Evolutionary conservation across 2,329 filamentous ascomycete species (phyloP).

Genomic region (Alternaria arbusti): DNA sequence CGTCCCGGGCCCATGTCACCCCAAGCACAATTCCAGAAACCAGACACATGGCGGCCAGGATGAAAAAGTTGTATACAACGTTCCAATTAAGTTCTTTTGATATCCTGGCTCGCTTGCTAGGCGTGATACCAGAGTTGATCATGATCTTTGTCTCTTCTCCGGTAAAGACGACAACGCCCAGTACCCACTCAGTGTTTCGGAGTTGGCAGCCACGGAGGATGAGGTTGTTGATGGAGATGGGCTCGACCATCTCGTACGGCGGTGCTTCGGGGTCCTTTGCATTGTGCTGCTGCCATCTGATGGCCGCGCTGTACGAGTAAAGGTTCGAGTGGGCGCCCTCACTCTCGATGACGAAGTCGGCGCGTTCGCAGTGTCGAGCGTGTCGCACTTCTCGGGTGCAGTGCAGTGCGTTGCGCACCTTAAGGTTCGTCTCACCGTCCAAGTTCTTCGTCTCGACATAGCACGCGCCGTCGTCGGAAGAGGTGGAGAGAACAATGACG

Average conservation of each 20-base stretch:
- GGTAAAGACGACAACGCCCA: conserved; percentile 92
- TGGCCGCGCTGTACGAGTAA: conserved; percentile 90
- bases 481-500: conserved; percentile 88
- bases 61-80: conserved; percentile 93
- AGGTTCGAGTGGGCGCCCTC: conserved; percentile 91
- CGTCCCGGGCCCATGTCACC: conserved; percentile 74
- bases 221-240: conserved; percentile 93
- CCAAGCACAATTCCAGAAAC: conserved; percentile 85
- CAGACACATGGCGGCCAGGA: conserved; percentile 89
- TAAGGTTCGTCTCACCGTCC: conserved; percentile 97
- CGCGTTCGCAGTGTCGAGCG: conserved; percentile 88
- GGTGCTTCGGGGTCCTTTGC: conserved; percentile 66
- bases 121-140: conserved; percentile 96
- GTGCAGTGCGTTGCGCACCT: conserved; percentile 88
- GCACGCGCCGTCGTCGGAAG: conserved; percentile 90
- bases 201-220: conserved; percentile 91
- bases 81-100: conserved; percentile 96
- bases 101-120: conserved; percentile 89
- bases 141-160: conserved; percentile 98
- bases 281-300: conserved; percentile 82
- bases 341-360: conserved; percentile 87
- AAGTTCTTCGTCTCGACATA: conserved; percentile 98
- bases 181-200: conserved; percentile 93
- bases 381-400: conserved; percentile 84
- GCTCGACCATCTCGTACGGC: conserved; percentile 82